These are phyloP conservation scores for Plantago ovata DNA, from an alignment of 257 asterid genomes.

Conservation along the genomic window DNA sequence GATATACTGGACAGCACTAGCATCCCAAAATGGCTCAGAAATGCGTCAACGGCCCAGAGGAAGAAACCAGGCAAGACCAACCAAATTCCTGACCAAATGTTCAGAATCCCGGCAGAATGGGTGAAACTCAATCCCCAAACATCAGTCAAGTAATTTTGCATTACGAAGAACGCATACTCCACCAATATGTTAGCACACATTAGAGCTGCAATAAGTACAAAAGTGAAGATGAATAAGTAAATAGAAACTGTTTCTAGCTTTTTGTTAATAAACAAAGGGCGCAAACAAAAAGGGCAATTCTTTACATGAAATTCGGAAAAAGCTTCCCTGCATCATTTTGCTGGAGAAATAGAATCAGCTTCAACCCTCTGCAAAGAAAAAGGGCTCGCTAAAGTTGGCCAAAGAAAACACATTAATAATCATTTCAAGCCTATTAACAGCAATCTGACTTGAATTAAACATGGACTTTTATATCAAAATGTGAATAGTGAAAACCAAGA, in stretches of 20 bases:
- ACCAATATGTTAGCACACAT: constrained; percentile 31
- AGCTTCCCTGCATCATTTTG: constrained; percentile 27
- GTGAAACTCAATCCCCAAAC: constrained; percentile 60
- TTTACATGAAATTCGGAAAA: constrained; percentile 37
- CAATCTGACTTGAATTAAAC: no score
- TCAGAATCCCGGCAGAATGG: constrained; percentile 51
- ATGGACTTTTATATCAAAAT: no score
- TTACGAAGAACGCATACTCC: constrained; percentile 40
- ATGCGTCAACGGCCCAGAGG: constrained; percentile 33
- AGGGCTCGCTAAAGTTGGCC: no score
- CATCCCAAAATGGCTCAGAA: constrained; percentile 35
- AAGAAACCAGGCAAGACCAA: constrained; percentile 34
- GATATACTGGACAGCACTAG: constrained; percentile 49
- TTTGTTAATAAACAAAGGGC: neutral
- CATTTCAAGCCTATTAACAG: no score
- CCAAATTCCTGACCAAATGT: constrained; percentile 41
- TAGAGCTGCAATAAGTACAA: constrained; percentile 24
- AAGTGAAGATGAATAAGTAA: neutral
- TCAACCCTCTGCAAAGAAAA: neutral
- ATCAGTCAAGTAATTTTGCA: constrained; percentile 57
- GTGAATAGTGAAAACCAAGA: neutral
- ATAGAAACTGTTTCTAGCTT: no score
- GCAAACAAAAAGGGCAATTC: neutral
- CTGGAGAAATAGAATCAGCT: constrained; percentile 4
- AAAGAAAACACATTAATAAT: no score